phyloP scores from a whole-genome alignment of 164 flowering plant genomes.

The Kalanchoe fedtschenkoi region DNA sequence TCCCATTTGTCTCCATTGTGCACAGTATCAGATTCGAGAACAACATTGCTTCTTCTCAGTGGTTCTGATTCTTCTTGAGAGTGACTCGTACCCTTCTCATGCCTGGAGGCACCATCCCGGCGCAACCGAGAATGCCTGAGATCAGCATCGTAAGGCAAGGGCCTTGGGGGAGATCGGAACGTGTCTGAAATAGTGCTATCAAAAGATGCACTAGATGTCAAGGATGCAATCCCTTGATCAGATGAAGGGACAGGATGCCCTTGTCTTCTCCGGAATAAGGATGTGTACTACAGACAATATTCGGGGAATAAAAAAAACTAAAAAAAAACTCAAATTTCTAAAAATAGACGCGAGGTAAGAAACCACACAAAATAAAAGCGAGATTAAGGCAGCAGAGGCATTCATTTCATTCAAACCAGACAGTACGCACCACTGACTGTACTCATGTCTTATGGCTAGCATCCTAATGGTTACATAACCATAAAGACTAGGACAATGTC shows the following conservation, averaged over 20 bases:
- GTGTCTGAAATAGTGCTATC: conserved; percentile 58
- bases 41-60: conserved; percentile 41
- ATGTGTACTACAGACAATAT: conserved; percentile 40
- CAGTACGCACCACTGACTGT: no score
- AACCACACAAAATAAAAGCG: not conserved
- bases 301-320: not conserved
- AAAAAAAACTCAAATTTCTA: not conserved
- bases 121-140: conserved; percentile 58
- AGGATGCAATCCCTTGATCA: conserved; percentile 46
- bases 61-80: conserved; percentile 77
- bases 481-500: no score
- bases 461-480: no score
- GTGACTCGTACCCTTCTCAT: conserved; percentile 87
- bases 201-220: conserved; percentile 40
- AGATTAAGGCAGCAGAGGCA: no score
- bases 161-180: conserved; percentile 86
- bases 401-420: no score
- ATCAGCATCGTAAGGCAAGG: conserved; percentile 89
- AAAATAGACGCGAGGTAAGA: not conserved
- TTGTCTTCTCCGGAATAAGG: conserved; percentile 60
- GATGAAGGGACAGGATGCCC: conserved; percentile 54
- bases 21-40: conserved; percentile 33
- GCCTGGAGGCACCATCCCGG: conserved; percentile 60
- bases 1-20: conserved; percentile 48
- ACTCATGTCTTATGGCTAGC: no score